Conservation (phyloP, 352 stramenopile genomes). For the Pythium insidiosum region DNA sequence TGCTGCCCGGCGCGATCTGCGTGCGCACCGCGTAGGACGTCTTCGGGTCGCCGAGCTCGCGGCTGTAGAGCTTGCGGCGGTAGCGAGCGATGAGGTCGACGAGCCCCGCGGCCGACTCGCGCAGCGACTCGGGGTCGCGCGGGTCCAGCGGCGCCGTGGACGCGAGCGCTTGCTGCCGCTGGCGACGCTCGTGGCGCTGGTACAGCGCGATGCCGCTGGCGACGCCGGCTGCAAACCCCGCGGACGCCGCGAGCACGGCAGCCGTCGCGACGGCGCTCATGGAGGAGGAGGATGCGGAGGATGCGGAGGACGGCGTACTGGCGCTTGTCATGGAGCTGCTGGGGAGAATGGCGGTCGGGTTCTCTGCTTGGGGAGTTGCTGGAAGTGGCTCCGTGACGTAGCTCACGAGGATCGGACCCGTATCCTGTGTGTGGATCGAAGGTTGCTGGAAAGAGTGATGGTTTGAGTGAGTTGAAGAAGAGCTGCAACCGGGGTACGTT, state of each 20-base stretch:
- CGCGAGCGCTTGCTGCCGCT: constrained; percentile 18
- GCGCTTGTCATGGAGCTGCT: too few relatives aligned
- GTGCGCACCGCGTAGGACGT: constrained; percentile 29
- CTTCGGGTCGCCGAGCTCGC: constrained; percentile 10
- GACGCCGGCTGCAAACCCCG: constrained; percentile 32
- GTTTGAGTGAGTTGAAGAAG: too few relatives aligned
- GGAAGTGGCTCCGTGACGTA: too few relatives aligned
- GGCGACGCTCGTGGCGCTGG: constrained; percentile 25
- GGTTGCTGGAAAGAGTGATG: too few relatives aligned
- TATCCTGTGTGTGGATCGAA: too few relatives aligned
- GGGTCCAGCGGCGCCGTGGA: constrained; percentile 30
- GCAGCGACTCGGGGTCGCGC: constrained; percentile 31
- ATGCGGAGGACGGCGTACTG: too few relatives aligned
- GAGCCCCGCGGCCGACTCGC: constrained; percentile 27
- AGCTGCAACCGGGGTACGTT: too few relatives aligned
- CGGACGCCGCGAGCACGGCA: constrained; percentile 16
- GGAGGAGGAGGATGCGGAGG: too few relatives aligned
- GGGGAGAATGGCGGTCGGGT: too few relatives aligned
- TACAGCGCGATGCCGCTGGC: constrained; percentile 27
- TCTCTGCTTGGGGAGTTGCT: too few relatives aligned
- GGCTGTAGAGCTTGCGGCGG: constrained; percentile 37
- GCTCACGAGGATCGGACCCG: too few relatives aligned
- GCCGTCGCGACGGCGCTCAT: too few relatives aligned
- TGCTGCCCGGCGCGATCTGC: constrained; percentile 31
- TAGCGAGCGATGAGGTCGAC: constrained; percentile 61